phyloP scores from a whole-genome alignment of 441 rosid genomes.

The Melastoma candidum region DNA sequence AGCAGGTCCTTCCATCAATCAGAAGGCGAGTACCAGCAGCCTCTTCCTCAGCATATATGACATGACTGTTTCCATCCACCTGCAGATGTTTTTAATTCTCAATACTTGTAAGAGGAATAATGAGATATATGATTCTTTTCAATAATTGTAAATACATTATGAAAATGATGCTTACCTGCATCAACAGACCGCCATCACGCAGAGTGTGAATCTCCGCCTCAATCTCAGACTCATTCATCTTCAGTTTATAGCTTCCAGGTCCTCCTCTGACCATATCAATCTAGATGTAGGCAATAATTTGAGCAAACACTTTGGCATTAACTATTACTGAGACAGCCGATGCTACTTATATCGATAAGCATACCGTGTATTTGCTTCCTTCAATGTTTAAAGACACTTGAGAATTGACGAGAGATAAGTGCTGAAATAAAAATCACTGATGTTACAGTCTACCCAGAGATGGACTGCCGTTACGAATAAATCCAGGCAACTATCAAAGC shows the following conservation, averaged over 20 bases:
- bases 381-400: constrained; percentile 98
- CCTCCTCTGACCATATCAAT: constrained; percentile 96
- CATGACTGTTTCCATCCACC: constrained; percentile 99
- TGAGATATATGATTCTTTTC: background rate
- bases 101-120: background rate
- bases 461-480: constrained; percentile 8
- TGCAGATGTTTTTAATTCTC: constrained; percentile 17
- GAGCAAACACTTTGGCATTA: no score
- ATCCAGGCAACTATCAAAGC: constrained; percentile 7
- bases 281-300: constrained; percentile 28
- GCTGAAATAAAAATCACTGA: constrained; percentile 38
- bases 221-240: constrained; percentile 83
- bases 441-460: background rate
- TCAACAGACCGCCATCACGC: constrained; percentile 97
- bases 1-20: constrained; percentile 99
- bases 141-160: constrained; percentile 3
- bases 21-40: constrained; percentile 99
- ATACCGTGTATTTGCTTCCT: constrained; percentile 97
- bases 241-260: constrained; percentile 86
- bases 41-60: constrained; percentile 99
- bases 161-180: constrained; percentile 74
- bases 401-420: constrained; percentile 90
- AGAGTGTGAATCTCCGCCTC: constrained; percentile 98
- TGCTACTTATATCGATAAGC: constrained; percentile 2
- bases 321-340: no score